A percentile compares a stretch with the other conserved stretches of the same genome.
Evolutionary conservation across 345 rosid genomes (phyloP).

Genomic region (Melaleuca quinquenervia): DNA sequence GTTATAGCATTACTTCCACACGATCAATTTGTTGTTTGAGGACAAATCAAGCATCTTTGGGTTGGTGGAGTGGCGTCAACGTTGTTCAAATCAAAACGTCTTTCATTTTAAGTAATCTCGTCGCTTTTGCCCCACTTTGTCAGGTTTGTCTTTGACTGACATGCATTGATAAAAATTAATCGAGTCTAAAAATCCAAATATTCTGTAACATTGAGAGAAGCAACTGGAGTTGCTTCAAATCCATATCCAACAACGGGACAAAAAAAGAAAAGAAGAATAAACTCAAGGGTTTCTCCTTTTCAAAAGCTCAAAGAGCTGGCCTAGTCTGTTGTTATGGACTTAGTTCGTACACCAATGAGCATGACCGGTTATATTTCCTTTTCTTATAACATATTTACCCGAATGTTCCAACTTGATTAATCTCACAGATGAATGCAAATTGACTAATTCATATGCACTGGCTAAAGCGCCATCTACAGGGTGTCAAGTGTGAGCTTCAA

Average conservation of each 20-base stretch:
- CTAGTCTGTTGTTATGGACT: background rate
- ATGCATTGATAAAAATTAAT: background rate
- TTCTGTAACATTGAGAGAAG: background rate
- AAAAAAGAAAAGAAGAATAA: background rate
- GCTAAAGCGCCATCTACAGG: background rate
- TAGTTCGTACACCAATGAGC: background rate
- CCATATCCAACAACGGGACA: background rate
- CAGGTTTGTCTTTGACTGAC: background rate
- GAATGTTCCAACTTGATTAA: background rate
- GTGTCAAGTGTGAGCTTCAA: fast-evolving
- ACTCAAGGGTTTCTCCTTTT: background rate
- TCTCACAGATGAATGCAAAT: background rate
- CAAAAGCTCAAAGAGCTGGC: background rate
- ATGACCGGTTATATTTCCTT: background rate
- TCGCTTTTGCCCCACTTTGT: background rate
- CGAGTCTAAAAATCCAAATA: background rate
- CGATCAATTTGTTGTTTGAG: background rate
- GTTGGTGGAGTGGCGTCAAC: background rate
- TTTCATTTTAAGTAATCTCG: background rate
- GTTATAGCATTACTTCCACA: background rate
- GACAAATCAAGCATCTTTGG: background rate
- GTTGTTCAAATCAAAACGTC: background rate
- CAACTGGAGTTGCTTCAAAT: background rate
- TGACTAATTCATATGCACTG: fast-evolving
- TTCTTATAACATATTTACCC: background rate